Base-by-base conservation (phyloP, 2,329 filamentous ascomycete species). In the Aureobasidium sp. region DNA sequence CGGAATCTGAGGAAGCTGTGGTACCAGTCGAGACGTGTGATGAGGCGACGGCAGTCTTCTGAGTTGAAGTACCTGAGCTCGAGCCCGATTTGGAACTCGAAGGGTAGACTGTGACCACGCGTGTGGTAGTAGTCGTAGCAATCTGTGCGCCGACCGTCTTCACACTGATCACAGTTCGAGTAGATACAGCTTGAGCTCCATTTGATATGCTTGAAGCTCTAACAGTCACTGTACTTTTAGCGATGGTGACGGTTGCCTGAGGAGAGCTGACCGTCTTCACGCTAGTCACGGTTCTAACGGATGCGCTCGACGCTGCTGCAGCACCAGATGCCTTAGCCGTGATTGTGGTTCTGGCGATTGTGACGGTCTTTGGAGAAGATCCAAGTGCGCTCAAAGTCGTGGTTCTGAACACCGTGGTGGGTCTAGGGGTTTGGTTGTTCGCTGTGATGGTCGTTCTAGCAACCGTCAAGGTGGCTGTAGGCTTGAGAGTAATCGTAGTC, bases 391-490 rank as follows among this genome's bases (percentile, higher is more conserved):
- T 57, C 27, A 57, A 12, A 6, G 56, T 59, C 29, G 27, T 36
- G 9, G 56, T 59, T 36, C 12, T 59, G 34, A 37, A 29, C 32
- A 59, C 47, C 20, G 56, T 59, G 15, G 44, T 48, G 3, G 32
- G 32, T 13, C 10, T 13, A 13, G 44, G 44, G 7, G 26, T 41
- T 6, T 37, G 20, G 44, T 41, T 50, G 13, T 34, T 37, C 13
- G 34, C 56, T 9, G 56, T 59, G 9, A 59, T 23, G 20, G 56
- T 59, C 15, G 44, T 59, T 41, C 23, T 59, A 17, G 53, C 41
- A 23, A 57, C 34, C 5, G 53, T 57, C 26, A 57, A 15, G 17
- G 52, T 56, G 17, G 47, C 47, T 9, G 47, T 23, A 41, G 51
- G 37, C 27, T 44, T 56, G 15, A 23, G 13, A 20, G 52, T 56